Conservation (phyloP, 345 rosid species). For the Trapa bicornis region DNA sequence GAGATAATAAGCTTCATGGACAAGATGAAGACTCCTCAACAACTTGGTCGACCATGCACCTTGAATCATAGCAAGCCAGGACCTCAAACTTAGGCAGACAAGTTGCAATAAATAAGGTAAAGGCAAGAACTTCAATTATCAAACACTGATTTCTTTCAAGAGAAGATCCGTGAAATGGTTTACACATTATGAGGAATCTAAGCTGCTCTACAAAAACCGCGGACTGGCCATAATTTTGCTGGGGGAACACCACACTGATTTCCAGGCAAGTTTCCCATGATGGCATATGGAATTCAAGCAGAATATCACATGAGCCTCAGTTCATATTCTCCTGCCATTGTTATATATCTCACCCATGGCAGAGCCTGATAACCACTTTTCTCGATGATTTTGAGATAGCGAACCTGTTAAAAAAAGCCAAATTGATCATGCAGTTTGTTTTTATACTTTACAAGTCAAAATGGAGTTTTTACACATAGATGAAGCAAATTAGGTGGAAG, state of each 20-base stretch:
- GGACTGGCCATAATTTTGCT: background rate
- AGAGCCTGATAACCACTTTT: conserved; percentile 97
- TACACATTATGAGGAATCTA: background rate
- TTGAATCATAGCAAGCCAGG: too few relatives aligned
- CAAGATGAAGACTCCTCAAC: background rate
- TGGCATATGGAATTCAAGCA: background rate
- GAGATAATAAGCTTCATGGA: background rate
- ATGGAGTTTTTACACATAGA: too few relatives aligned
- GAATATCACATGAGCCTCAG: conserved; percentile 47
- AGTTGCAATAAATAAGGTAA: background rate
- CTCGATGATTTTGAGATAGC: conserved; percentile 91
- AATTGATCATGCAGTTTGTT: background rate
- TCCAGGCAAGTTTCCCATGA: background rate
- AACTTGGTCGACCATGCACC: background rate
- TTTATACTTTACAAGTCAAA: too few relatives aligned
- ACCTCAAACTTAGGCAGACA: background rate
- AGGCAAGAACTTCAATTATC: background rate
- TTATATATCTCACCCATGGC: conserved; percentile 98
- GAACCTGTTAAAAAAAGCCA: conserved; percentile 39
- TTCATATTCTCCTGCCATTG: conserved; percentile 98
- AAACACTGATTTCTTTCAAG: too few relatives aligned
- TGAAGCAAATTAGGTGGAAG: too few relatives aligned
- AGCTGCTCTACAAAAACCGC: background rate
- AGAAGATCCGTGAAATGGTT: background rate
- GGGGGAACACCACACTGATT: background rate